A percentile compares a stretch with the other conserved stretches of the same genome.
Conservation (phyloP, 306 rosid species). For the Benincasa hispida region DNA sequence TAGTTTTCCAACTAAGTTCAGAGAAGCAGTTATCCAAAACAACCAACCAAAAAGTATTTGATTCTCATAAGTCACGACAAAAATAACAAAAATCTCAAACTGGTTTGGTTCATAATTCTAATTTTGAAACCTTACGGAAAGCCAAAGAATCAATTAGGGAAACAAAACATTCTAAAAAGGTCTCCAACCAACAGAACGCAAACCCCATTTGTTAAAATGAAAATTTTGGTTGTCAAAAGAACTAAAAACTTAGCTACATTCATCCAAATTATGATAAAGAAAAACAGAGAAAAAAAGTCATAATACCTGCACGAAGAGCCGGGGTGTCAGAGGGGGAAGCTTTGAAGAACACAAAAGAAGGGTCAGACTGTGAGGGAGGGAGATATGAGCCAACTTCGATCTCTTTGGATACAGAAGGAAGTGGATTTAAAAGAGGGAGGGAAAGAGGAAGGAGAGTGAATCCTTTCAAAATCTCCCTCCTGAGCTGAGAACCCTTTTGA, state of each 20-base stretch:
- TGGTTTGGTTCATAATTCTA: background rate
- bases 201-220: too few species aligned
- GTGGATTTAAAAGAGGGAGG: slow-evolving; percentile 34
- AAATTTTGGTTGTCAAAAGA: background rate
- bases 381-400: slow-evolving; percentile 72
- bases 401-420: slow-evolving; percentile 44
- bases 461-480: slow-evolving; percentile 58
- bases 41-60: background rate
- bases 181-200: background rate
- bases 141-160: background rate
- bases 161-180: background rate
- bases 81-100: background rate
- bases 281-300: background rate
- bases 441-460: slow-evolving; percentile 32
- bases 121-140: background rate
- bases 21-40: background rate
- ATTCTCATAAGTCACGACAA: background rate
- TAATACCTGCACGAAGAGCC: slow-evolving; percentile 94
- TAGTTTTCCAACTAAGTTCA: background rate
- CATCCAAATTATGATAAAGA: background rate
- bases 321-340: slow-evolving; percentile 87
- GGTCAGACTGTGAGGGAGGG: slow-evolving; percentile 56
- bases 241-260: background rate
- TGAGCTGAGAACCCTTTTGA: slow-evolving; percentile 4
- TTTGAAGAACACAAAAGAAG: slow-evolving; percentile 75